Evolutionary conservation across 2,329 filamentous ascomycete genomes (phyloP), one percentile per base, ranked within the genome.

Genomic region (Aureobasidium sp.): DNA sequence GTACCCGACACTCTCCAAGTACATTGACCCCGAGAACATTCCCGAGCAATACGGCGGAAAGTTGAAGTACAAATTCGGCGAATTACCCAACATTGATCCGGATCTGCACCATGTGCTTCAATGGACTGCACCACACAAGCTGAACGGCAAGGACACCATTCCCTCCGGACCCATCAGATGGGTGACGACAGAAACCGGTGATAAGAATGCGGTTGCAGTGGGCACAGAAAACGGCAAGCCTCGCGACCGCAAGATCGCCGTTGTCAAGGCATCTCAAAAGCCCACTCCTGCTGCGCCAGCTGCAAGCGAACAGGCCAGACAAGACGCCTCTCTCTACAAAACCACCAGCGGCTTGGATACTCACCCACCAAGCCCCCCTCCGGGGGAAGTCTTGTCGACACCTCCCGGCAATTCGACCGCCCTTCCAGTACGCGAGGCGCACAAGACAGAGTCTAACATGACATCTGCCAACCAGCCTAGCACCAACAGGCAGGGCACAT

Each of bases 21-120:
- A 91, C 71, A 89, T 97, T 66, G 86, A 95, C 50, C 76, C 80
- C 0, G 77, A 80, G 50, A 88, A 91, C 69, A 90, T 97, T 57
- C 91, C 91, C 16, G 90, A 88, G 68, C 82, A 85, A 67, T 97
- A 95, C 66, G 91, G 91, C 56, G 91, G 91, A 39, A 79, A 88
- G 59, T 79, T 96, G 7, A 85, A 95, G 21, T 96, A 86, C 72
- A 71, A 79, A 45, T 96, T 86, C 72, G 89, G 88, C 52, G 80
- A 88, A 57, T 74, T 84, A 69, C 84, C 86, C 6, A 78, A 81
- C 48, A 71, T 90, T n/a, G 90, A 95, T 55, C 69, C 72, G 0
- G 63, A 60, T 11, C 74, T 77, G 32, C 65, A 68, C n/a, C 58
- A 66, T 6, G 62, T 61, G 10, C 60, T 77, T 29, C 63, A 68